Base-by-base conservation (phyloP, 164 flowering plant genomes). In the Magnolia officinalis region DNA sequence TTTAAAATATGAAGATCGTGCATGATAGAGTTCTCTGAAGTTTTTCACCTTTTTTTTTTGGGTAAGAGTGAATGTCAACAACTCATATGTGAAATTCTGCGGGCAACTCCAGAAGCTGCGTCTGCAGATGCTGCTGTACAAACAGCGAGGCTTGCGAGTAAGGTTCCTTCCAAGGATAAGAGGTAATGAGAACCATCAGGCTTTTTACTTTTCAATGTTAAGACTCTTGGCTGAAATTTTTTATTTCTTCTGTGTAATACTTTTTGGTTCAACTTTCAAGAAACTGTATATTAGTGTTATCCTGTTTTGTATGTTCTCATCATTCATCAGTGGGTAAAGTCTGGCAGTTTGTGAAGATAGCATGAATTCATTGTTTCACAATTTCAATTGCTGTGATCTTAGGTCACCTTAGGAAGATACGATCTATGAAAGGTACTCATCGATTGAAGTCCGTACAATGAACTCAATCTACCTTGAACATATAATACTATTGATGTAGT, bases 71-170 rank as follows among this genome's bases (percentile, higher is more conserved):
- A 96, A 81, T 96, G 98, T 81, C 99, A 96, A 84, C 99, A 96
- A 88, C 92, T 96, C 76, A 93, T 94, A 83, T 96, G 99, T 85
- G 99, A 96, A 89, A 94, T 96, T 84, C 85, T 96, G 74, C 92
- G 99, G 71, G 98, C 99, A 76, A 96, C 99, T 76, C 99, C 98
- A 74, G 99, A 96, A 84, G 98, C 98, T 84, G 94, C 99, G 68
- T 90, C 99, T 29, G 96, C 98, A 31, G 99, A 94, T 90, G 95
- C 98, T 83, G 91, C 94, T 75, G 95, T 89, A 4, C 99, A 96
- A 85, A 94, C 98, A 31, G 98, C 98, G 77, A 88, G 97, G 79
- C 95, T 94, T 82, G 96, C 97, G 59, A 92, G 77, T 83, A 93
- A 94, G 82, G 85, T 50, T 51, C 95, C 99, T 76, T 83, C 92